phyloP scores from a whole-genome alignment of 2,329 filamentous ascomycete genomes.

The Trichophyton schoenleinii region DNA sequence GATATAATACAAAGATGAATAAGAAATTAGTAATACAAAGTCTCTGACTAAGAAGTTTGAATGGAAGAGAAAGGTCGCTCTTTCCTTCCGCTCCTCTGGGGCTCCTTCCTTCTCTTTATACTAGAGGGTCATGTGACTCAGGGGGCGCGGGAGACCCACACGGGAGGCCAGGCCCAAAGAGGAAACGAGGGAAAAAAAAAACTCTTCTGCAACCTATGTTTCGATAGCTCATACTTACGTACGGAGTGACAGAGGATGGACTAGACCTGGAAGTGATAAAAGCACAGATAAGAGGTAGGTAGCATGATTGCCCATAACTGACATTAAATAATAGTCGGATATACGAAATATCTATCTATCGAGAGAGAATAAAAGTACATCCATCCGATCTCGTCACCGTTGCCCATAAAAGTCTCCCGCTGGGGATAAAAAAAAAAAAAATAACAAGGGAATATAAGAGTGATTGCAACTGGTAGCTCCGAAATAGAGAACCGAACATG shows the following conservation, averaged over 20 bases:
- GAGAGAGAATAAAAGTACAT: background rate
- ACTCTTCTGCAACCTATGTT: background rate
- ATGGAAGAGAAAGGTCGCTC: background rate
- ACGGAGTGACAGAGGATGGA: too few species aligned
- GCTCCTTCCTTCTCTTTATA: background rate
- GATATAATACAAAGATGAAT: background rate
- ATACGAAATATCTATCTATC: background rate
- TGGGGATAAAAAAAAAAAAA: background rate
- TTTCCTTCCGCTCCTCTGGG: background rate
- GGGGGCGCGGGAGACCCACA: background rate
- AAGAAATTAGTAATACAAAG: background rate
- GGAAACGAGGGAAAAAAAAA: background rate
- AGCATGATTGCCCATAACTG: background rate
- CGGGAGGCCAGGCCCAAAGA: background rate
- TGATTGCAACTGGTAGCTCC: background rate
- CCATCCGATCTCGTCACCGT: background rate
- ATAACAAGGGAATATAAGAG: background rate
- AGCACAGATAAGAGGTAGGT: background rate
- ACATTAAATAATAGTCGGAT: background rate
- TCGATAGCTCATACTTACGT: background rate
- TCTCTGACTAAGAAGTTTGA: background rate
- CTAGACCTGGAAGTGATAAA: background rate
- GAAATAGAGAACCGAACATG: background rate
- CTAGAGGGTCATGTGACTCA: background rate
- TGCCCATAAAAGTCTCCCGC: background rate